phyloP scores from a whole-genome alignment of 176 grass and related monocot genomes.

The Otatea glauca region DNA sequence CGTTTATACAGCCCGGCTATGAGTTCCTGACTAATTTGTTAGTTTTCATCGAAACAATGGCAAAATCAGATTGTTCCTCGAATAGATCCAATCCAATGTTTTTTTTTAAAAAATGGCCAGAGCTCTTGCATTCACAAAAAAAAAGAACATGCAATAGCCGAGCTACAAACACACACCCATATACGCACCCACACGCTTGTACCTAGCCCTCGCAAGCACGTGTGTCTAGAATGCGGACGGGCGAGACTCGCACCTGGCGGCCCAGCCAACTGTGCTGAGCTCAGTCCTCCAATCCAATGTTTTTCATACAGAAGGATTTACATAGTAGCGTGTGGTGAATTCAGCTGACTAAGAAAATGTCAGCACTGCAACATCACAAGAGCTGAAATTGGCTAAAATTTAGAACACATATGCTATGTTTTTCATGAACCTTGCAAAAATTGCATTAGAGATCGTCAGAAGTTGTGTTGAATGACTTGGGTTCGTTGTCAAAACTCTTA shows the following conservation, averaged over 20 bases:
- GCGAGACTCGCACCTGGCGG: no score
- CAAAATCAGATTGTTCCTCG: not conserved
- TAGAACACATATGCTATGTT: not conserved
- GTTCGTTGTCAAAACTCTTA: not conserved
- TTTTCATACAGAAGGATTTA: not conserved
- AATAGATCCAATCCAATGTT: not conserved
- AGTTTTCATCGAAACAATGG: not conserved
- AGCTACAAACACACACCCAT: no score
- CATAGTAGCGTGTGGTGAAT: not conserved
- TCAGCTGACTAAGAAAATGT: constrained; percentile 28
- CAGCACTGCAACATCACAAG: not conserved
- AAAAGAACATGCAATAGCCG: no score
- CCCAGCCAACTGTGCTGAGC: no score
- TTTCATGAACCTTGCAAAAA: not conserved
- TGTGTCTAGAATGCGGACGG: no score
- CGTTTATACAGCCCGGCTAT: not conserved
- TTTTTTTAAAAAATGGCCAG: not conserved
- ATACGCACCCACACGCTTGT: no score
- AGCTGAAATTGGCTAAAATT: not conserved
- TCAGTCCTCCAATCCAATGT: not conserved
- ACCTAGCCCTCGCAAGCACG: no score
- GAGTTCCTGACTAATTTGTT: not conserved
- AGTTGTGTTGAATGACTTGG: not conserved
- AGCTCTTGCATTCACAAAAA: no score
- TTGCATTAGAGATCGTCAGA: not conserved